Evolutionary conservation across 2,329 filamentous ascomycete genomes (phyloP).

Genomic region (Purpureocillium takamizusanense): DNA sequence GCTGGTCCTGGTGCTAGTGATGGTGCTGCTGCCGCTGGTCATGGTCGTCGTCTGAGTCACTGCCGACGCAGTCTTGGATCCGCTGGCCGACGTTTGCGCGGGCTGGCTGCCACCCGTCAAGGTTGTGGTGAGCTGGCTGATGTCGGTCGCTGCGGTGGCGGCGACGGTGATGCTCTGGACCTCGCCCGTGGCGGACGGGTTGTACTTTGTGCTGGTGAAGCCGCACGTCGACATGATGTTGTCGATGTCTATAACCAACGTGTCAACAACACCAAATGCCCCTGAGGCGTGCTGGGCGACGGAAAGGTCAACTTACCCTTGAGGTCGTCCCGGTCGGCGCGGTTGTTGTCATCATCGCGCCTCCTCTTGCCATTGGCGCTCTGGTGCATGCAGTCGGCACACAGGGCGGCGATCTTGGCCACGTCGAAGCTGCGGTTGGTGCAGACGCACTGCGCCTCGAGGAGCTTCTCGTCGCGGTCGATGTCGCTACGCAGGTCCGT

Average conservation of each 20-base stretch:
- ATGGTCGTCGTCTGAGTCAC: background rate
- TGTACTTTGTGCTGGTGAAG: slow-evolving; percentile 22
- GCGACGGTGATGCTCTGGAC: slow-evolving; percentile 20
- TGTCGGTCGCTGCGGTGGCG: slow-evolving; percentile 20
- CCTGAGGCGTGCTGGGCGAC: background rate
- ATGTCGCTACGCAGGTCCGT: slow-evolving; percentile 18
- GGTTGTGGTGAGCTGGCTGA: slow-evolving; percentile 25
- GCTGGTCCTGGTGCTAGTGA: background rate
- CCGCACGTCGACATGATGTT: slow-evolving; percentile 23
- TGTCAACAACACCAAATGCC: background rate
- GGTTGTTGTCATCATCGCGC: slow-evolving; percentile 6
- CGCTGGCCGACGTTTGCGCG: background rate
- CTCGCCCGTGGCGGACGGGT: slow-evolving; percentile 13
- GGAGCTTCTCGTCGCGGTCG: slow-evolving; percentile 24
- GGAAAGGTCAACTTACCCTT: slow-evolving; percentile 11
- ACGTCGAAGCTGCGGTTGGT: slow-evolving; percentile 32
- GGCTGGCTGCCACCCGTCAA: slow-evolving; percentile 11
- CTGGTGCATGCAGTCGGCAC: slow-evolving; percentile 27
- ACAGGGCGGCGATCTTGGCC: slow-evolving; percentile 22
- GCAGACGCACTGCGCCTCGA: slow-evolving; percentile 30
- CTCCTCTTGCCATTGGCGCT: slow-evolving; percentile 11
- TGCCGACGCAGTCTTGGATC: slow-evolving; percentile 2
- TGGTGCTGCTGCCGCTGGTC: background rate
- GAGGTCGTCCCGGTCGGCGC: slow-evolving; percentile 8
- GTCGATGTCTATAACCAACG: slow-evolving; percentile 20